Evolutionary conservation across 495 filamentous ascomycete species (phyloP).

Genomic region (Neurospora sp.): DNA sequence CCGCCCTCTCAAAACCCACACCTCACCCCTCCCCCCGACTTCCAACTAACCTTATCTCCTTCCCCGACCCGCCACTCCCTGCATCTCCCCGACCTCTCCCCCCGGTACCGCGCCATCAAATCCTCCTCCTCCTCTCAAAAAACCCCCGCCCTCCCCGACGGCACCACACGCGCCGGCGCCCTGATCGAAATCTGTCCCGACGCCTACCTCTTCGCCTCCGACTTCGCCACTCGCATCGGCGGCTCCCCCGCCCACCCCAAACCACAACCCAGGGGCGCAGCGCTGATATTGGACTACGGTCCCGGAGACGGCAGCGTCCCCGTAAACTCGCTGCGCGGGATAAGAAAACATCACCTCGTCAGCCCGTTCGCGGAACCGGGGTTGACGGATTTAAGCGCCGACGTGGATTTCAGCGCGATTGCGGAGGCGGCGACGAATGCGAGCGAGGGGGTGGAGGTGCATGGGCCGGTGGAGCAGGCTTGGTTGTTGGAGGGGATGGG

Average conservation of each 20-base stretch:
- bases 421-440: conserved; percentile 70
- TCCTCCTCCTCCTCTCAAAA: conserved; percentile 20
- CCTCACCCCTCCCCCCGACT: conserved; percentile 53
- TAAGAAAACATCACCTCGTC: conserved; percentile 60
- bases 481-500: conserved; percentile 71
- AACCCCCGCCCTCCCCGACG: not conserved
- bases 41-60: conserved; percentile 70
- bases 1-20: conserved; percentile 44
- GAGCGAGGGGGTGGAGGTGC: conserved; percentile 73
- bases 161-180: conserved; percentile 29
- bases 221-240: conserved; percentile 77
- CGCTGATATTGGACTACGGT: conserved; percentile 91
- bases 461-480: conserved; percentile 85
- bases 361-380: conserved; percentile 71
- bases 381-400: conserved; percentile 73
- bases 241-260: conserved; percentile 50
- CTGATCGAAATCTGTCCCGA: conserved; percentile 88
- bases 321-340: conserved; percentile 78
- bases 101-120: conserved; percentile 68
- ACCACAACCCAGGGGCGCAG: conserved; percentile 61
- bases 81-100: conserved; percentile 74
- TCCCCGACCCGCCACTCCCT: conserved; percentile 68
- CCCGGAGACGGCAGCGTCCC: conserved; percentile 63
- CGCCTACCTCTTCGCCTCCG: conserved; percentile 62
- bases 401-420: conserved; percentile 83